These are phyloP conservation scores for Paecilomyces sp. DNA, from an alignment of 2,329 filamentous ascomycete genomes.

Conservation along the genomic window DNA sequence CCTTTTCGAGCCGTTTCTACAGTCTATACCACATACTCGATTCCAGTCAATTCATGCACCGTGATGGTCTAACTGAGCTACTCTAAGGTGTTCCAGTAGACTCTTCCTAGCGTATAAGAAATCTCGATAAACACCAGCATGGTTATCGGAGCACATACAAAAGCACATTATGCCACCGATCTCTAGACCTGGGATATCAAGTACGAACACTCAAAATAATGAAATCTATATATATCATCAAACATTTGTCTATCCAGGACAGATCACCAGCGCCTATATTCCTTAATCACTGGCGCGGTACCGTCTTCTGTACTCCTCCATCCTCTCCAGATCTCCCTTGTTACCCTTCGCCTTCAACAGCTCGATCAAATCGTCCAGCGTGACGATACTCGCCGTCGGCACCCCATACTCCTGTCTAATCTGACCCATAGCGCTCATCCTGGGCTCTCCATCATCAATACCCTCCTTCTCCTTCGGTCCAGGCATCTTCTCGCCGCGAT, in stretches of 20 bases:
- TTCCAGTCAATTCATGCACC: neutral
- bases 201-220: neutral
- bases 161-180: neutral
- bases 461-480: conserved; percentile 58
- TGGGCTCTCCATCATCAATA: conserved; percentile 56
- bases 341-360: conserved; percentile 54
- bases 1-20: neutral
- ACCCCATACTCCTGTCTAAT: conserved; percentile 72
- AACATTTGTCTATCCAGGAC: neutral
- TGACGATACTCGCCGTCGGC: conserved; percentile 73
- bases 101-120: neutral
- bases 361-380: conserved; percentile 69
- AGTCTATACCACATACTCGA: neutral
- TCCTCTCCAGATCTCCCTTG: conserved; percentile 53
- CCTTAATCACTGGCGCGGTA: conserved; percentile 23
- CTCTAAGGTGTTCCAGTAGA: neutral
- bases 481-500: neutral
- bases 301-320: conserved; percentile 59
- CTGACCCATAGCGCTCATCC: conserved; percentile 73
- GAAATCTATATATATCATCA: neutral
- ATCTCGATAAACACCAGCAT: neutral
- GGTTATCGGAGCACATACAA: neutral
- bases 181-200: too few species aligned
- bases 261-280: neutral
- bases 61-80: neutral